Conservation (phyloP, 2,329 filamentous ascomycete species). For the Fusarium luffae region DNA sequence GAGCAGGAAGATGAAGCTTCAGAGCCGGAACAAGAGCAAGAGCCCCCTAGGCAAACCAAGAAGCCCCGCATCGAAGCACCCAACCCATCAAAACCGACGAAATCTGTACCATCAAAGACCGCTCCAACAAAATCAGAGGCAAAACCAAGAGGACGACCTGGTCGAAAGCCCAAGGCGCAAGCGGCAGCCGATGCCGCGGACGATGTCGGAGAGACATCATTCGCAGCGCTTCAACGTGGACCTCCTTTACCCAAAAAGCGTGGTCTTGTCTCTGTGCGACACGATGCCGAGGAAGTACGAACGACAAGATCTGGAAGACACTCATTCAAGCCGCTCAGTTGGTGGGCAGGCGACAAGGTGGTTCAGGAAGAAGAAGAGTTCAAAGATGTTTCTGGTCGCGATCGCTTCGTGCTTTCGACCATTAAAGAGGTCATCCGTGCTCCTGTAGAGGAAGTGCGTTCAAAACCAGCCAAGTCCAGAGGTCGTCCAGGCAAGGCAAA, state of each 20-base stretch:
- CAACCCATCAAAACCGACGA: conserved; percentile 42
- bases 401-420: conserved; percentile 69
- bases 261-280: conserved; percentile 64
- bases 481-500: conserved; percentile 46
- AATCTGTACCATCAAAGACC: conserved; percentile 16
- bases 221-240: conserved; percentile 62
- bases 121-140: conserved; percentile 29
- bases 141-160: conserved; percentile 43
- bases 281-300: conserved; percentile 62
- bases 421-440: conserved; percentile 83
- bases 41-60: conserved; percentile 41
- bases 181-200: conserved; percentile 46
- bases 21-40: conserved; percentile 41
- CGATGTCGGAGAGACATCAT: conserved; percentile 58
- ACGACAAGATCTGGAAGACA: conserved; percentile 81
- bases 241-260: conserved; percentile 67
- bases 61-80: conserved; percentile 42
- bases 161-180: conserved; percentile 41
- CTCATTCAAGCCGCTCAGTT: conserved; percentile 82
- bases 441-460: conserved; percentile 63
- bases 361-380: conserved; percentile 73
- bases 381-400: conserved; percentile 58
- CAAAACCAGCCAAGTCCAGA: conserved; percentile 44
- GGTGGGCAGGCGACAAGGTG: conserved; percentile 86
- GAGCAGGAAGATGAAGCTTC: conserved; percentile 25